Evolutionary conservation across 2,329 filamentous ascomycete species (phyloP).

Genomic region (Colletotrichum camelliae): DNA sequence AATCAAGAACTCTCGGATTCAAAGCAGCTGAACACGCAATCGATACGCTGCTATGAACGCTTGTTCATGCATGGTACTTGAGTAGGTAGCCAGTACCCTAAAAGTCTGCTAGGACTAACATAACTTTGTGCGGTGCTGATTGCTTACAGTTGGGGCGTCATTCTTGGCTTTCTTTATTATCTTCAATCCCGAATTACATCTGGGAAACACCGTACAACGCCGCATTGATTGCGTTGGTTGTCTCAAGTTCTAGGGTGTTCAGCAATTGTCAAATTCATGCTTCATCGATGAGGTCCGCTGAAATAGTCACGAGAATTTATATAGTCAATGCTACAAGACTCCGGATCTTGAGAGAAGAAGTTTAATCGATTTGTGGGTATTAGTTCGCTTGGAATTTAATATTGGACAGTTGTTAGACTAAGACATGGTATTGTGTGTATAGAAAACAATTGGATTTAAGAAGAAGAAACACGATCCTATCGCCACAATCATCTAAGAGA

Average conservation of each 20-base stretch:
- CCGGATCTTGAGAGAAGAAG: not conserved
- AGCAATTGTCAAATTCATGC: not conserved
- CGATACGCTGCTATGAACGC: no score
- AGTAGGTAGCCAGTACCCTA: no score
- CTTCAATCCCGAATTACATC: not conserved
- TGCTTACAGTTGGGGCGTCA: no score
- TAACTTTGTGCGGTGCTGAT: not conserved
- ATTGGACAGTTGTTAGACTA: not conserved
- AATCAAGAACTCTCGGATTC: no score
- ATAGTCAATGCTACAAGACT: no score
- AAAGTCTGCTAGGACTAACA: not conserved
- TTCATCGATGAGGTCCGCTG: not conserved
- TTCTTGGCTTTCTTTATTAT: no score
- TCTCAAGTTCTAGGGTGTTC: not conserved
- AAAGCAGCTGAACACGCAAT: no score
- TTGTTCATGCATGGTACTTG: no score
- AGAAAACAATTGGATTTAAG: not conserved
- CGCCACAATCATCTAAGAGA: not conserved
- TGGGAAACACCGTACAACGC: not conserved
- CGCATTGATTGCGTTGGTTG: not conserved
- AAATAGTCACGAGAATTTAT: no score
- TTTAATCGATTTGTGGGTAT: not conserved
- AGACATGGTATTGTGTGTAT: not conserved
- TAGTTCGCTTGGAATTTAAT: not conserved
- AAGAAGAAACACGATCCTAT: not conserved